Base-by-base conservation (phyloP, 768 basidiomycete genomes). In the Lactifluus hygrophoroides region DNA sequence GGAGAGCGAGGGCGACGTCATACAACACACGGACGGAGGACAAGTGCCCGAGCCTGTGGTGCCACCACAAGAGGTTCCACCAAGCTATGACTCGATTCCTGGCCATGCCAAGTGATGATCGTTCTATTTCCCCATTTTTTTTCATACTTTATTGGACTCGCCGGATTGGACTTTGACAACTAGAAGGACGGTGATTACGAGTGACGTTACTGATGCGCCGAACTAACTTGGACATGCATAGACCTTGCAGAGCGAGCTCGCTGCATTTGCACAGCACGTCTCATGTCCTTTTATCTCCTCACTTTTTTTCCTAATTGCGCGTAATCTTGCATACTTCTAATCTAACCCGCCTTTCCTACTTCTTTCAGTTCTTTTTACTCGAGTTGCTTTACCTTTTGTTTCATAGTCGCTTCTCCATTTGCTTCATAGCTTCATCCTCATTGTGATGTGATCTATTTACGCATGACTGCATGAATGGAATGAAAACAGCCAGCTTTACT, bases 1-100 rank as follows among this genome's bases (percentile, higher is more conserved):
- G 40, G 61, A 50, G 44, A 35, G 30, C 4, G 56, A 54, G 30
- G 53, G 62, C 25, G 50, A 38, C 27, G 52, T 71, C 8, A 48
- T 72, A 52, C 69, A 70, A 57, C 71, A 72, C 47, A 46, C 52
- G 55, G 71, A 72, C 35, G 70, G 59, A 5, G 71, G 71, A 2
- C 62, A 66, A 6, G 5, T 59, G 13, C 8, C 40, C 25, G 53
- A 21, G 8, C 25, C 40, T 9, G 14, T 2, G 54, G 61, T 46
- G 60, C 30, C 28, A 1, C 64, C 57, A 48, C 55, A 54, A 4
- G 70, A 71, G 65, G 58, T 72, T 27, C 70, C 70, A 44, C 70
- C 70, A 44, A 64, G 70, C 53, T 71, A 71, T 47, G 69, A 71
- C 53, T 66, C 66, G 48, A 71, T 71, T 49, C 64, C 63, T 23